Evolutionary conservation across 1,284 basidiomycete genomes (phyloP), one percentile per base, ranked within the genome.

Genomic region (Lignosus rhinocerotis): DNA sequence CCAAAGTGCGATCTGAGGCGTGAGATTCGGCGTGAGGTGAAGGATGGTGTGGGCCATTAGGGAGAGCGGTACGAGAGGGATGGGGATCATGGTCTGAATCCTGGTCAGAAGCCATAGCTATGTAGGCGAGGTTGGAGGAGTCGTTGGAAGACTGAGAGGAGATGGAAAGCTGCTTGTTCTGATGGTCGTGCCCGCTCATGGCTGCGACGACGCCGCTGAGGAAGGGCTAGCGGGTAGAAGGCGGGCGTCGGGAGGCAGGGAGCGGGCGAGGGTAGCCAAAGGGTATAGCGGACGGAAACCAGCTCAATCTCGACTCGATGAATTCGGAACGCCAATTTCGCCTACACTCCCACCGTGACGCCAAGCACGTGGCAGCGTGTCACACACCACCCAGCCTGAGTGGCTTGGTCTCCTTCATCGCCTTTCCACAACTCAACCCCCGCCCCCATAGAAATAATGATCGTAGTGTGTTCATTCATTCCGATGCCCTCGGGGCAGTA

Each of bases 1-100:
- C 67, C 66, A 75, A 66, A 19, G 81, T 75, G 51, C 85, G 80
- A 66, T 84, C 83, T 61, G 78, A 73, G 32, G 78, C 65, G 53
- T 76, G 75, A 51, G 75, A 64, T 62, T 65, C 53, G 57, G 59
- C 53, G 44, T 56, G 61, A n/a, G 58, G 60, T 32, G 65, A 69
- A 39, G 62, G 58, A 51, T 66, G 67, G 55, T 53, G 55, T 49
- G 55, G 60, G 34, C 64, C 67, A 49, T 68, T 67, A 33, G 56
- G 50, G n/a, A 66, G 61, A 30, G 68, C 63, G 21, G 66, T 54
- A 10, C 64, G 62, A 46, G 54, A 51, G 11, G 56, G 61, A 21
- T 65, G 60, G 44, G 53, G 62, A 59, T 60, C 57, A 55, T 66
- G 65, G 56, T 64, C 59, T 53, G 61, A 58, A 51, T 69, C 67